Evolutionary conservation across 768 basidiomycete species (phyloP), one percentile per base, ranked within the genome.

Genomic region (Cyclocybe cylindracea): DNA sequence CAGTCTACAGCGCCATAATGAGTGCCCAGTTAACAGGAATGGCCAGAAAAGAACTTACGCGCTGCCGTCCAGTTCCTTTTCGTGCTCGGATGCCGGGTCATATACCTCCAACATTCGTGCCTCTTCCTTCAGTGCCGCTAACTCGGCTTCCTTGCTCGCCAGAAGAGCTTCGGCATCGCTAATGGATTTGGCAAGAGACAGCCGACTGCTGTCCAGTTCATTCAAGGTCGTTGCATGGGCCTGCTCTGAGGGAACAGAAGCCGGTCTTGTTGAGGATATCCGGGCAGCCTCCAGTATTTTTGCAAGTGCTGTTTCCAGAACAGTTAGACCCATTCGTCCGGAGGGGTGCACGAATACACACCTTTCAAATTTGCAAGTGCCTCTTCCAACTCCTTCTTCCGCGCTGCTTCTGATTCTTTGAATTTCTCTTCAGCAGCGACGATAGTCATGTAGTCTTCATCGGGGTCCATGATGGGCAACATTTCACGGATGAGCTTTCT

Each of bases 381-480:
- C 41, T 87, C 82, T 42, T 91, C 89, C 0, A 87, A 66, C 40
- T 87, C 87, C 59, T 83, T 85, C 68, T 80, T 86, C 44, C 83
- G 72, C 48, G 69, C 74, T 6, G 77, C 71, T 53, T 86, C 81
- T 8, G 81, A 81, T 6, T 75, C 59, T 10, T 78, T 78, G 63
- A 89, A 84, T 56, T 78, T 83, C 52, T 90, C 84, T 58, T 91
- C 87, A 7, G 88, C 84, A 6, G 79, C 82, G 11, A 84, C 82
- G 44, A 92, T 88, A 10, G 86, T 85, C 51, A 86, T 70, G 63
- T 84, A 90, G 66, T 92, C 90, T 47, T 90, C 87, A 39, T 87
- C 85, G 9, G 88, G 87, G 60, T 89, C 84, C 48, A 92, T 87
- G 51, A 90, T 84, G 3, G 80, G 77, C 32, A 80, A 71, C 80